Conservation (phyloP, 768 basidiomycete genomes). For the Epithele typhae region DNA sequence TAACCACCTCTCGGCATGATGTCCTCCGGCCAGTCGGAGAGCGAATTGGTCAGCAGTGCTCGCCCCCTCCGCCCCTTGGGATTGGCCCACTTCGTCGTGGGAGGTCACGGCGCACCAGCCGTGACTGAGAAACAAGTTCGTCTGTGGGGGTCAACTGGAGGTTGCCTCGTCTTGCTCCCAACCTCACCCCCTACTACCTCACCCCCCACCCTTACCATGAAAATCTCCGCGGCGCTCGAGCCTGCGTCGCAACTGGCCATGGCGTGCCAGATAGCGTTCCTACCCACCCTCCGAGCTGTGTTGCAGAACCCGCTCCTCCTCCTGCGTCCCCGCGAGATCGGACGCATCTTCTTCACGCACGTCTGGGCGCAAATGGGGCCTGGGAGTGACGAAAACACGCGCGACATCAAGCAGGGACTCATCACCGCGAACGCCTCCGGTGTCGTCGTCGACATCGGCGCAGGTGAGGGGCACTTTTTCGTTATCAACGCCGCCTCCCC, state of each 20-base stretch:
- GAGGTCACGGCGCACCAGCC: no score
- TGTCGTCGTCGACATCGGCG: slow-evolving; percentile 63
- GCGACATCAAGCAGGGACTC: slow-evolving; percentile 39
- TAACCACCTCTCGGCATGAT: no score
- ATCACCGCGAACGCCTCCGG: slow-evolving; percentile 54
- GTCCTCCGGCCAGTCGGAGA: no score
- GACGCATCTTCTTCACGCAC: slow-evolving; percentile 52
- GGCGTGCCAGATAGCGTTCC: slow-evolving; percentile 34
- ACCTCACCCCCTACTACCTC: no score
- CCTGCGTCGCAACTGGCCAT: slow-evolving; percentile 39
- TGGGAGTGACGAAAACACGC: slow-evolving; percentile 40
- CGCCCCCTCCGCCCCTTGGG: no score
- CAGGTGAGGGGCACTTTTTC: slow-evolving; percentile 38
- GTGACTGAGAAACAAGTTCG: no score
- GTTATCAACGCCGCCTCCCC: no score
- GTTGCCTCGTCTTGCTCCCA: no score
- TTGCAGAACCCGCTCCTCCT: slow-evolving; percentile 39
- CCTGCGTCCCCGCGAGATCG: slow-evolving; percentile 40
- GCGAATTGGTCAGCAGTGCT: no score
- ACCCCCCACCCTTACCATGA: no score
- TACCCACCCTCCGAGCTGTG: slow-evolving; percentile 43
- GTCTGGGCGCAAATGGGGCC: slow-evolving; percentile 52
- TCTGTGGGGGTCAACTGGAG: no score
- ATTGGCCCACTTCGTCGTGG: no score
- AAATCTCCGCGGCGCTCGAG: slow-evolving; percentile 38